Evolutionary conservation across 2,329 filamentous ascomycete genomes (phyloP).

Genomic region (Fusarium sp.): DNA sequence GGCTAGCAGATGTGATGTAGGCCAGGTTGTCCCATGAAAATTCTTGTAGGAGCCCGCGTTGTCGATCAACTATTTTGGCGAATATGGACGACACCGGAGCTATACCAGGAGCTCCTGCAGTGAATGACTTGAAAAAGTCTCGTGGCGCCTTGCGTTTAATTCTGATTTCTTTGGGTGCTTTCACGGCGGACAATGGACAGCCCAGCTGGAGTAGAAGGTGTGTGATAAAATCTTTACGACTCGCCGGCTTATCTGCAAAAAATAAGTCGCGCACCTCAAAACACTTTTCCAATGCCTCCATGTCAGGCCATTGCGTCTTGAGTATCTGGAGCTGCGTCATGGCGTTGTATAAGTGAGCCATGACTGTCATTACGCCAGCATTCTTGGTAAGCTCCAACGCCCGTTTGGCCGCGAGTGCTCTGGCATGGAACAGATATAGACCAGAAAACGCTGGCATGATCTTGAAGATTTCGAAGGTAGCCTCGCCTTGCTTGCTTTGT

Average conservation of each 20-base stretch:
- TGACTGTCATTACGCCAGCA: background rate
- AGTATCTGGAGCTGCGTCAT: background rate
- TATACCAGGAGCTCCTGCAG: background rate
- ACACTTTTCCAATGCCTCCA: background rate
- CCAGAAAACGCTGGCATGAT: background rate
- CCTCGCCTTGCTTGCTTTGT: background rate
- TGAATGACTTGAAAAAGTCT: background rate
- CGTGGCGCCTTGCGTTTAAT: background rate
- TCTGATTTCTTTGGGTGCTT: background rate
- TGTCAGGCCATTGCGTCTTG: background rate
- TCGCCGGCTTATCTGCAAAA: background rate
- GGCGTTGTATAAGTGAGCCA: slow-evolving; percentile 5
- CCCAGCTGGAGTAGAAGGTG: background rate
- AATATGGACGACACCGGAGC: background rate
- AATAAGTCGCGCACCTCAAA: background rate
- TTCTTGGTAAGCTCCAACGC: background rate
- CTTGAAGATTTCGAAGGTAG: background rate
- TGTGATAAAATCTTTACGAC: accelerated
- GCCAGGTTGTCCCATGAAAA: background rate
- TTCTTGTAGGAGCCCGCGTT: background rate
- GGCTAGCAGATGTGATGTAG: background rate
- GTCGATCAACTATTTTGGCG: no score
- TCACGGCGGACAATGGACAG: background rate
- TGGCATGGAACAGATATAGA: background rate
- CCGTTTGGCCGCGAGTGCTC: background rate